phyloP scores from a whole-genome alignment of 2,329 filamentous ascomycete genomes.

The Claviceps sp. region DNA sequence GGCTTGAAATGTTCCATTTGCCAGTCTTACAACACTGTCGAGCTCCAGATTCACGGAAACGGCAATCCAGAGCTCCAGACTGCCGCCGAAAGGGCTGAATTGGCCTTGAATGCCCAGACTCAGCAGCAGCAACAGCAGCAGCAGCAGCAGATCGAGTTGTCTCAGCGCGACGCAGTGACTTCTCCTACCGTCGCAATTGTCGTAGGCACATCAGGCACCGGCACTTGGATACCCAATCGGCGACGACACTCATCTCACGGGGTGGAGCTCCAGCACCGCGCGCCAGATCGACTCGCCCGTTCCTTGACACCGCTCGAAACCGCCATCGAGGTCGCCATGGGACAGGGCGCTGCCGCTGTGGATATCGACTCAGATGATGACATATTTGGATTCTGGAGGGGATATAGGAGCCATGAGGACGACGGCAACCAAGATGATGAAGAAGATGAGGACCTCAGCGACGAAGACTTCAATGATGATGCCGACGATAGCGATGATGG shows the following conservation, averaged over 20 bases:
- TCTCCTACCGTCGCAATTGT: neutral
- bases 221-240: conserved; percentile 13
- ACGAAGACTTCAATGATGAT: conserved; percentile 35
- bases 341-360: conserved; percentile 14
- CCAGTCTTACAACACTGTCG: conserved; percentile 55
- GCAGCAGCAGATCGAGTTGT: neutral
- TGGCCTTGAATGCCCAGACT: conserved; percentile 1
- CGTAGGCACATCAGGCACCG: conserved; percentile 1
- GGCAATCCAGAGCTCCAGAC: conserved; percentile 16
- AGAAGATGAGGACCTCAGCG: conserved; percentile 26
- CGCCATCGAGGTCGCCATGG: conserved; percentile 14
- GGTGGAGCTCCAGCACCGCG: conserved; percentile 17
- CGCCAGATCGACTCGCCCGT: conserved; percentile 29
- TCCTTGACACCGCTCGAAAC: conserved; percentile 29
- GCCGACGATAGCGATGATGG: conserved; percentile 34
- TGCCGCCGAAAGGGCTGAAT: conserved; percentile 12
- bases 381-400: conserved; percentile 44
- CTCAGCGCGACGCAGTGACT: conserved; percentile 1
- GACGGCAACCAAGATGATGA: conserved; percentile 32
- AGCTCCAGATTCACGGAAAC: conserved; percentile 45
- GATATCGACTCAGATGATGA: conserved; percentile 39
- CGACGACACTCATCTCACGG: conserved; percentile 27
- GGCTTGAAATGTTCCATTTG: conserved; percentile 77
- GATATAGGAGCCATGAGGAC: conserved; percentile 19
- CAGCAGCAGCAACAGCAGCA: conserved; percentile 3